Base-by-base conservation (phyloP, 352 stramenopile species). In the Phytophthora kernoviae region DNA sequence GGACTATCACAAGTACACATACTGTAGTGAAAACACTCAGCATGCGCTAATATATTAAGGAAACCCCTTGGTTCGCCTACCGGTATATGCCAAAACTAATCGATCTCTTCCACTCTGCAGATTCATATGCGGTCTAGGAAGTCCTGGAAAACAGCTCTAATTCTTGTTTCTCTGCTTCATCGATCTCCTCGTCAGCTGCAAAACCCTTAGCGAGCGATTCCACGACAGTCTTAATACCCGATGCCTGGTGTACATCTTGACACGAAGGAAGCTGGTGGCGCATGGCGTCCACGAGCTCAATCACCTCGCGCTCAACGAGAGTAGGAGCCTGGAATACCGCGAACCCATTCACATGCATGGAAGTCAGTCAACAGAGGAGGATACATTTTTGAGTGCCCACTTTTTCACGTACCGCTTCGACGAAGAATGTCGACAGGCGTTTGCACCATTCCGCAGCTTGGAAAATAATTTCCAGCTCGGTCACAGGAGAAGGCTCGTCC, bases 221-320 rank as follows among this genome's bases (percentile, higher is more conserved):
- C 15, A 88, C 70, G 5, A 69, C 55, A 8, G 58, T 52, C 54
- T 85, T 79, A 17, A 89, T 60, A 41, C 69, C 70, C 0, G 73
- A 70, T 10, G 49, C 17, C 17, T 67, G 40, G 47, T 88, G 80
- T 6, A 75, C 70, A 8, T 65, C 39, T 40, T 79, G 65, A 18
- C 84, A 93, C 2, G 50, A 50, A 33, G 84, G 78, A 12, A 93
- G 63, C 54, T 93, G 84, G 47, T 83, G 71, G 6, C 62, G 57
- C 75, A 91, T 87, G 4, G 74, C 75, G 11, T 82, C 68, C 44
- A 93, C 68, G 1, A 84, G 56, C 60, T 93, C 79, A 30, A 86
- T 62, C 8, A 71, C 58, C 34, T 88, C 73, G 12, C 72, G 77
- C 24, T 77, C 55, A 47, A 55, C 65, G 27, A 90, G 56, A 41